Evolutionary conservation across 768 basidiomycete species (phyloP), one percentile per base, ranked within the genome.

Genomic region (Mycena haematopus): DNA sequence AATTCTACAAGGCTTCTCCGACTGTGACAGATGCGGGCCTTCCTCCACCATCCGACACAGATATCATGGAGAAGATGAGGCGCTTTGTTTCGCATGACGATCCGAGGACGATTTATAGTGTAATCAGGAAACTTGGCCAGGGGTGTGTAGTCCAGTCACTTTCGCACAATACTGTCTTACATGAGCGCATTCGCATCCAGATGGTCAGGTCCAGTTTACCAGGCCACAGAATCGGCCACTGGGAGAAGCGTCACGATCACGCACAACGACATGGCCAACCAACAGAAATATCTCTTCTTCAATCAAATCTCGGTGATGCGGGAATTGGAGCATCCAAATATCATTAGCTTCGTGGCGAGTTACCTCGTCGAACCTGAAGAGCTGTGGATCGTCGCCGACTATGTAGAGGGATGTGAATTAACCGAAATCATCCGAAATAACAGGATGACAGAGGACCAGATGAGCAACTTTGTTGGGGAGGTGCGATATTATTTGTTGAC

Each of bases 231-330:
- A 9, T 81, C 93, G 21, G 79, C 87, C 6, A 92, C 84, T 3
- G 89, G 91, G 51, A 89, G 86, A 77, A 95, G 95, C 75, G 93
- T 97, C 17, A 95, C 94, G 2, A 96, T 98, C 80, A 96, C 96
- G 80, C 94, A 96, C 81, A 98, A 96, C 94, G 95, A 98, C 76
- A 81, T 97, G 42, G 84, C 93, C n/a, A 92, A 94, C 72, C 95
- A 96, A 70, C 95, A 95, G 63, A 99, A 99, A 78, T 96, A 99
- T 78, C 83, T 96, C 52, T 96, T 98, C 73, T 93, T 97, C 59
- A 96, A 97, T 69, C 95, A 98, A 76, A 96, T 97, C 68, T 80
- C 97, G 63, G 96, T 99, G 68, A 99, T 99, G 97, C 96, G 95
- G 75, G 96, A 96, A 75, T 94, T 92, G 29, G 92, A 95, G 65